Evolutionary conservation across 495 filamentous ascomycete genomes (phyloP).

Genomic region (Penicillium antarcticum): DNA sequence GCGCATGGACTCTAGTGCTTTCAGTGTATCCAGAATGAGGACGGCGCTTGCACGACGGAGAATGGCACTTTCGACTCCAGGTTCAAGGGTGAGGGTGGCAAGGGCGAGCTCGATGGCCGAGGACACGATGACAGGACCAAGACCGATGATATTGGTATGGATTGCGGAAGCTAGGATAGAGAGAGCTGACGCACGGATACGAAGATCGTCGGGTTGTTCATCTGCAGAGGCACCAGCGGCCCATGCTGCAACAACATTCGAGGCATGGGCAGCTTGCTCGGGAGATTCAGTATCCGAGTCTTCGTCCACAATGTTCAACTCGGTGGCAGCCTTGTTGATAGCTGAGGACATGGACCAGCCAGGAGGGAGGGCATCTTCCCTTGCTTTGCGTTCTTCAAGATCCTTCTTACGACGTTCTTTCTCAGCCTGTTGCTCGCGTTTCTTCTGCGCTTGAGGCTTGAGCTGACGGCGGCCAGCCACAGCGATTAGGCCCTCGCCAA

Average conservation of each 20-base stretch:
- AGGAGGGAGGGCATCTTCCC: conserved; percentile 21
- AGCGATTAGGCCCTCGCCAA: conserved; percentile 61
- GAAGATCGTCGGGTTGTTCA: conserved; percentile 64
- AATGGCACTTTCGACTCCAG: conserved; percentile 61
- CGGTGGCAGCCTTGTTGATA: background rate
- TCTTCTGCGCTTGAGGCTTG: conserved; percentile 53
- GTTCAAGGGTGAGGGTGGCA: conserved; percentile 63
- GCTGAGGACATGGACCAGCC: conserved; percentile 35
- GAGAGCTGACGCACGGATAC: conserved; percentile 74
- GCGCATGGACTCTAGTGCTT: conserved; percentile 57
- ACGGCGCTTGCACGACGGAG: conserved; percentile 70
- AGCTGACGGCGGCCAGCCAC: conserved; percentile 61
- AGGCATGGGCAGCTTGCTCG: conserved; percentile 51
- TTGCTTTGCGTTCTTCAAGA: conserved; percentile 39
- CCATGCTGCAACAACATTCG: conserved; percentile 72
- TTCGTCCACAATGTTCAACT: conserved; percentile 11
- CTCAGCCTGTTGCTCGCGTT: conserved; percentile 44
- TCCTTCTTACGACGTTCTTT: conserved; percentile 43
- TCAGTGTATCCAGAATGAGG: conserved; percentile 63
- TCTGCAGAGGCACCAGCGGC: conserved; percentile 55
- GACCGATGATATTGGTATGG: conserved; percentile 61
- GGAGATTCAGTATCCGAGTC: conserved; percentile 44
- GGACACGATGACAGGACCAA: conserved; percentile 53
- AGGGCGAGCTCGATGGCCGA: conserved; percentile 65
- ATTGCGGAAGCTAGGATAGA: conserved; percentile 65